These are phyloP conservation scores for Aegilops sharonensis DNA, from an alignment of 176 grass and related monocot species.

Conservation along the genomic window DNA sequence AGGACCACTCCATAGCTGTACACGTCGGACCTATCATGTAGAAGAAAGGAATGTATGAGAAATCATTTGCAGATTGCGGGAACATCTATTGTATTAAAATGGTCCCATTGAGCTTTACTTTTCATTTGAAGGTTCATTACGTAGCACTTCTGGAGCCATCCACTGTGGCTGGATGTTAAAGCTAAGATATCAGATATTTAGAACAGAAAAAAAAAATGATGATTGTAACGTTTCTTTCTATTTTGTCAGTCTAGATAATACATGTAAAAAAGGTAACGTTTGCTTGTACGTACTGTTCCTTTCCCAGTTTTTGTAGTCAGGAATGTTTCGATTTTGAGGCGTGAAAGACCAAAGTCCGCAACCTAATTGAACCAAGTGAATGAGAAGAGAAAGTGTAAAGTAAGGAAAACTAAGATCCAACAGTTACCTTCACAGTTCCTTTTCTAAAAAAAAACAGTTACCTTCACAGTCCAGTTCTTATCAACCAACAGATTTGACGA, in stretches of 20 bases:
- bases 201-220: conserved; percentile 25
- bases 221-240: conserved; percentile 4
- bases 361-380: conserved; percentile 53
- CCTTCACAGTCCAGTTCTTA: conserved; percentile 99
- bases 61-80: not conserved
- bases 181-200: conserved; percentile 22
- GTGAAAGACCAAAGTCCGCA: conserved; percentile 93
- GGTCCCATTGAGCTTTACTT: conserved; percentile 44
- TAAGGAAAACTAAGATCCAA: not conserved
- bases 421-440: conserved; percentile 68
- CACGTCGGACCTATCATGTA: conserved; percentile 74
- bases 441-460: not conserved
- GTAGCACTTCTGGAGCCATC: conserved; percentile 97
- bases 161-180: conserved; percentile 77
- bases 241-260: not conserved
- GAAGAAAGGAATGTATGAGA: conserved; percentile 17
- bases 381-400: conserved; percentile 27
- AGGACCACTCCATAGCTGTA: conserved; percentile 92
- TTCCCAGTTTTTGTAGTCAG: conserved; percentile 83
- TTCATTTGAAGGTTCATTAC: conserved; percentile 91
- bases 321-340: conserved; percentile 84
- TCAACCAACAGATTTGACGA: conserved; percentile 96
- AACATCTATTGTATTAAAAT: not conserved
- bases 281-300: conserved; percentile 78
- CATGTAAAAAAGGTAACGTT: not conserved